Evolutionary conservation across 257 asterid genomes (phyloP), one percentile per base, ranked within the genome.

Genomic region (Solanum tacnaense): DNA sequence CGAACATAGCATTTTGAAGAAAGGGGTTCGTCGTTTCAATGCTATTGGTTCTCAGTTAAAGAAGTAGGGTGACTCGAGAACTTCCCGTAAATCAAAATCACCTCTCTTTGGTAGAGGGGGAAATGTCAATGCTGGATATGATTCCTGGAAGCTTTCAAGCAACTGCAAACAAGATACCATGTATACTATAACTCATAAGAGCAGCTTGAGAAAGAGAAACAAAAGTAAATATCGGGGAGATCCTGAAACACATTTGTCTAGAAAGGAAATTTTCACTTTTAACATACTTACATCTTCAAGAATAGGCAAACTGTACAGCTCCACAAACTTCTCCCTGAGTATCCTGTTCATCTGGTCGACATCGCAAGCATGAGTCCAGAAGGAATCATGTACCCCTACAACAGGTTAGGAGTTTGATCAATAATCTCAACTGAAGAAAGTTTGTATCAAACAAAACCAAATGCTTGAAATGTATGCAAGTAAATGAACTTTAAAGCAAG

Each of bases 301-400:
- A 38, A 97, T 91, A 11, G 99, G 98, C 91, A 85, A 87, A 90
- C 88, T 91, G 92, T 97, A 96, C 32, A 97, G 95, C 90, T 97
- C 98, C 90, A 97, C 98, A 70, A 97, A 97, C 76, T 96, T 97
- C 71, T 94, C 94, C 88, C 98, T 88, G 27, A 97, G 94, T 89
- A 96, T 93, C 90, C 85, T 93, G 89, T 96, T 97, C 98, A 97
- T 96, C 93, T 91, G 89, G 91, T 94, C 98, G 71, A 97, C 97
- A 86, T 97, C 98, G 84, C 98, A 93, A 0, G 98, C 98, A 89
- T 97, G 99, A 2, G 99, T 97, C 98, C 98, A 97, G 91, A 94
- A 97, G 84, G 99, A 95, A 90, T 97, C 99, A 7, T 97, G 99
- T 89, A 97, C 99, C 65, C 99, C 99, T 95, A 93, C 88, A 88